Evolutionary conservation across 306 rosid genomes (phyloP), one percentile per base, ranked within the genome.

Genomic region (Cucumis cinereus): DNA sequence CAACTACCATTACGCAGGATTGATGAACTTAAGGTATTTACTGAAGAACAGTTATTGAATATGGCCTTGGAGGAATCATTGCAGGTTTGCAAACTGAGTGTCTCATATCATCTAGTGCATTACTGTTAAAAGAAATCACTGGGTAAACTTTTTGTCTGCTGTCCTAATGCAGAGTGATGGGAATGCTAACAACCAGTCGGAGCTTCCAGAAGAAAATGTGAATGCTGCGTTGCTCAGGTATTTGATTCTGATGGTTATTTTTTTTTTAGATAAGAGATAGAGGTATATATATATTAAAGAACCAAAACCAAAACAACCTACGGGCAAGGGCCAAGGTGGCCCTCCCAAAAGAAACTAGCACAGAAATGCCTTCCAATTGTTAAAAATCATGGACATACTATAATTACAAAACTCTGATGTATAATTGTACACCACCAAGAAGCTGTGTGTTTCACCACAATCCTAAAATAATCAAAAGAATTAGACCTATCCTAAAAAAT

Each of bases 1-100:
- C 74, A 41, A 68, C 9, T 6, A 59, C 22, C 36, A 15, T 50
- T 60, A 54, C 76, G 81, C 82, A 93, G 97, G 72, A 87, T 89
- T 62, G 92, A 89, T 79, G 98, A 84, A 38, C 98, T 93, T 69
- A 91, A 86, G 82, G 79, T 91, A 7, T 88, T 81, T 73, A 84
- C 88, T 8, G 98, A 88, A 30, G 93, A 87, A 20, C 91, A 93
- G 70, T 82, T 93, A 70, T 88, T 93, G 81, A 90, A 93, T 77
- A 84, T 87, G 92, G 96, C 97, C 79, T 80, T 91, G 84, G 89
- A 85, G 78, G 87, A 79, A 85, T 87, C 87, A 6, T 79, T 85
- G 40, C 69, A 86, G 87, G 96, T 88, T 17, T 40, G 23, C 17
- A 26, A 70, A 13, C 57, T 15, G 72, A 45, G 23, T 47, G 57